Percentiles rank a stretch among this genome's conserved stretches.
Evolutionary conservation across 768 basidiomycete species (phyloP).

Genomic region (Mycena filopes): DNA sequence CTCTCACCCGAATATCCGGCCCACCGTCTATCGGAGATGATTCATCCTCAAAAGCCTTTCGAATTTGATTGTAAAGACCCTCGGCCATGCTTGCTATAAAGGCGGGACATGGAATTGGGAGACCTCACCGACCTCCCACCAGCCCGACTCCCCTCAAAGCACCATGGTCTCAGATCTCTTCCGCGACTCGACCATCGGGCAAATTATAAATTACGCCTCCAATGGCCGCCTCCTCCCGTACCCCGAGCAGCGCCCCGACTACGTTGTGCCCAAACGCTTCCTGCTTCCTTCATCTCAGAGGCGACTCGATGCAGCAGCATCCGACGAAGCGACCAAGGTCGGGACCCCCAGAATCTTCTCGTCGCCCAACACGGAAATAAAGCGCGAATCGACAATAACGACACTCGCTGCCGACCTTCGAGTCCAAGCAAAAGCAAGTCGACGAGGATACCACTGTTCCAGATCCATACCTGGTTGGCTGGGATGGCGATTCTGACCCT

Average conservation of each 20-base stretch:
- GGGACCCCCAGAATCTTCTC: slow-evolving; percentile 11
- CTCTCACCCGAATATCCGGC: too few relatives aligned
- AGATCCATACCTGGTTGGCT: slow-evolving; percentile 39
- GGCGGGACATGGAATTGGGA: neutral
- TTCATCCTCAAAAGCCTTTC: slow-evolving; percentile 4
- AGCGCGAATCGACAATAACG: slow-evolving; percentile 10
- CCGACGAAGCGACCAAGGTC: slow-evolving; percentile 15
- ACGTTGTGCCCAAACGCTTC: slow-evolving; percentile 23
- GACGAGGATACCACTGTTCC: slow-evolving; percentile 16
- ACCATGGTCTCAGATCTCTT: slow-evolving; percentile 34
- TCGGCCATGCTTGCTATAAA: slow-evolving; percentile 8
- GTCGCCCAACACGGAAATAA: slow-evolving; percentile 21
- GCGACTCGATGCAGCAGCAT: slow-evolving; percentile 26
- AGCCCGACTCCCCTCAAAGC: neutral
- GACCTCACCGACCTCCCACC: neutral
- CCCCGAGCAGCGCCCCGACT: slow-evolving; percentile 32
- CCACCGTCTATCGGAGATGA: neutral
- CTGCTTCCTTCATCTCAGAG: slow-evolving; percentile 18
- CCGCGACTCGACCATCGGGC: slow-evolving; percentile 42
- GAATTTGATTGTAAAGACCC: slow-evolving; percentile 3
- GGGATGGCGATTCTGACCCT: slow-evolving; percentile 41
- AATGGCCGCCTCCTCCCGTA: slow-evolving; percentile 35
- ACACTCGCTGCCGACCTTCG: slow-evolving; percentile 7
- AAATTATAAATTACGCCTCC: slow-evolving; percentile 40
- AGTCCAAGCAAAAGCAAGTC: slow-evolving; percentile 17